Evolutionary conservation across 768 basidiomycete species (phyloP).

Genomic region (Lactarius tabidus): DNA sequence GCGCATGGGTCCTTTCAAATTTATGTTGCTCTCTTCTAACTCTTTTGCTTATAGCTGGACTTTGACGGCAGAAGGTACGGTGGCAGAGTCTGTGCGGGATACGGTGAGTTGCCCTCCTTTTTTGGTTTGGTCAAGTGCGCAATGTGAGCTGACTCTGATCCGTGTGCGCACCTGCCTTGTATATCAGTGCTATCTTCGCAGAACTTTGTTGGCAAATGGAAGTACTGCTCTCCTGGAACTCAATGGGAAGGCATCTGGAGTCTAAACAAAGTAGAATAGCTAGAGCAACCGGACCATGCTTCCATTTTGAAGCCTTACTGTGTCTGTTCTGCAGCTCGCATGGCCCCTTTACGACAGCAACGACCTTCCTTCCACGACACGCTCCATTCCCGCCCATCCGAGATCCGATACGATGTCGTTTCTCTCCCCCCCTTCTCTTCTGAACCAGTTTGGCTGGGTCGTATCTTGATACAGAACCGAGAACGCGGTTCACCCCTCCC

Average conservation of each 20-base stretch:
- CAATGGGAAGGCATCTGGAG: slow-evolving; percentile 24
- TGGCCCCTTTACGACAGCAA: slow-evolving; percentile 1
- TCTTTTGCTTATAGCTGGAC: neutral
- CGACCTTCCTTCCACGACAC: neutral
- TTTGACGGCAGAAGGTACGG: neutral
- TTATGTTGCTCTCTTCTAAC: too few species aligned
- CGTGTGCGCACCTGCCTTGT: neutral
- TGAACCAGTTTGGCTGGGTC: neutral
- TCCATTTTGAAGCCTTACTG: neutral
- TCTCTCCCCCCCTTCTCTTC: neutral
- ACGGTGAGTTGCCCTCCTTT: slow-evolving; percentile 9
- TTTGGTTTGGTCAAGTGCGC: neutral
- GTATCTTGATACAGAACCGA: slow-evolving; percentile 5
- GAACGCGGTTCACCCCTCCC: neutral
- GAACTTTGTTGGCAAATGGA: slow-evolving; percentile 24
- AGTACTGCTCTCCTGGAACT: slow-evolving; percentile 6
- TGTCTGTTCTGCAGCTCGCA: neutral
- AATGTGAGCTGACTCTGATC: slow-evolving; percentile 9
- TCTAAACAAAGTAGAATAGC: slow-evolving; percentile 17
- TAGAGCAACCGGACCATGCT: neutral
- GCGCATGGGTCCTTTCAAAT: neutral
- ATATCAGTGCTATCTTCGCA: slow-evolving; percentile 24
- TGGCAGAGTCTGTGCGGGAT: slow-evolving; percentile 21
- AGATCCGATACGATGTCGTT: slow-evolving; percentile 13
- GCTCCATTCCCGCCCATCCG: slow-evolving; percentile 4